A percentile compares a stretch with the other conserved stretches of the same genome.
Conservation (phyloP, 1,139 yeast genomes). For the Debaryomycetaceae sp. region DNA sequence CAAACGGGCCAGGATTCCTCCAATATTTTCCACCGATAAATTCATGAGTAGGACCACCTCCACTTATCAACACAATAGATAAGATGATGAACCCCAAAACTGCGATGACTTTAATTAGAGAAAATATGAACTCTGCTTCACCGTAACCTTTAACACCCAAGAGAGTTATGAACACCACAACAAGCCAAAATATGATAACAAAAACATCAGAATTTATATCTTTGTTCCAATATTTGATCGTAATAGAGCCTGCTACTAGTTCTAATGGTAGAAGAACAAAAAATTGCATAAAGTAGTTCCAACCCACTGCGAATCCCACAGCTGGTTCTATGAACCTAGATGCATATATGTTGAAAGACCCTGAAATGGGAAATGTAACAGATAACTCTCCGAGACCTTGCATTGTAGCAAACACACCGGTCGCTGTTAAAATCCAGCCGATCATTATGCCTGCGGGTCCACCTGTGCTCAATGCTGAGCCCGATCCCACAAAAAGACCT, state of each 20-base stretch:
- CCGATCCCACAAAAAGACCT: conserved; percentile 39
- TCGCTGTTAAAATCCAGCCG: conserved; percentile 29
- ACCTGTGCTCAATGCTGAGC: conserved; percentile 28
- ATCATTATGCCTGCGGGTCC: conserved; percentile 37
- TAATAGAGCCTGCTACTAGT: conserved; percentile 37
- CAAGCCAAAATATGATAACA: conserved; percentile 28
- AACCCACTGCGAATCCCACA: conserved; percentile 40
- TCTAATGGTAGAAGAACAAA: conserved; percentile 36
- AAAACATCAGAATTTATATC: conserved; percentile 27
- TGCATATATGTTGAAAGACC: conserved; percentile 38
- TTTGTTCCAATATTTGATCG: conserved; percentile 29
- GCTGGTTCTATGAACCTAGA: conserved; percentile 35
- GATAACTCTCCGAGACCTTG: conserved; percentile 38
- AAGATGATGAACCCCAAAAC: conserved; percentile 31
- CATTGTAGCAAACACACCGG: conserved; percentile 31
- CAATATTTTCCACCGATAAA: conserved; percentile 32
- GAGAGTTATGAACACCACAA: conserved; percentile 26
- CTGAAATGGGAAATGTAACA: conserved; percentile 37
- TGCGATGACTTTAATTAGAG: conserved; percentile 27
- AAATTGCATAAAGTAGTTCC: conserved; percentile 44
- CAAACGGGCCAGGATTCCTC: conserved; percentile 22
- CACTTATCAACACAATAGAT: conserved; percentile 25
- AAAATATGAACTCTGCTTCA: conserved; percentile 30
- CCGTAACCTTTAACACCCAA: conserved; percentile 39
- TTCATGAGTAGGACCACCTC: conserved; percentile 30